A percentile compares a stretch with the other conserved stretches of the same genome.
These are phyloP conservation scores for Mortierella sp. DNA, from an alignment of 371 early-diverging fungal genomes.

Conservation along the genomic window DNA sequence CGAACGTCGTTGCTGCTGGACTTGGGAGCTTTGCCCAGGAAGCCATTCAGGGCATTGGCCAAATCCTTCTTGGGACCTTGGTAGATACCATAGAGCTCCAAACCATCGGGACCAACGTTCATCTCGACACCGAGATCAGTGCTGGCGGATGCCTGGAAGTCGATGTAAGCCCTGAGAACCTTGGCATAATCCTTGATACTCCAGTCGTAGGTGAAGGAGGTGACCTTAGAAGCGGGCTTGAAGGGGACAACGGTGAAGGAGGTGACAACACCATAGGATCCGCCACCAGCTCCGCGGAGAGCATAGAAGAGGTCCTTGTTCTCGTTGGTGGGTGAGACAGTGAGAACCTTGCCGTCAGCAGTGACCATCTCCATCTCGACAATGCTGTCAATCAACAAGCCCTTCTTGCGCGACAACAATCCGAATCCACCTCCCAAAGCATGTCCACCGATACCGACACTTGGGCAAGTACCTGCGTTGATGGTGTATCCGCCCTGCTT, in stretches of 20 bases:
- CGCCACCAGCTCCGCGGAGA: constrained; percentile 70
- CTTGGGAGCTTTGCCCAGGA: constrained; percentile 24
- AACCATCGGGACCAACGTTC: constrained; percentile 30
- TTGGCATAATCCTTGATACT: constrained; percentile 17
- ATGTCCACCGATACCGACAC: constrained; percentile 56
- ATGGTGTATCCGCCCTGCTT: constrained; percentile 45
- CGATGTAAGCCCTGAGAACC: constrained; percentile 33
- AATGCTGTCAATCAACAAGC: constrained; percentile 61
- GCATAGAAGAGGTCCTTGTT: constrained; percentile 69
- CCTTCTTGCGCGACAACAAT: constrained; percentile 55
- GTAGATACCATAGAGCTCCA: constrained; percentile 34
- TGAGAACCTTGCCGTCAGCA: constrained; percentile 59
- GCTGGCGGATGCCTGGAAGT: constrained; percentile 16
- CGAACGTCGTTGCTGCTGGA: constrained; percentile 23
- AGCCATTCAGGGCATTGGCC: constrained; percentile 18
- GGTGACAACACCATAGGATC: constrained; percentile 66
- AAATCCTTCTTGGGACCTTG: constrained; percentile 27
- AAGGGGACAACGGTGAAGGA: constrained; percentile 44
- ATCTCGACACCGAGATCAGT: constrained; percentile 40
- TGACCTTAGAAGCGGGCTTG: constrained; percentile 41
- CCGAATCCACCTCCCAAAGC: constrained; percentile 58
- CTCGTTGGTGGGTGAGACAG: constrained; percentile 42
- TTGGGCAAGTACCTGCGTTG: constrained; percentile 56
- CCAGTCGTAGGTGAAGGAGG: constrained; percentile 36
- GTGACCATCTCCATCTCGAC: constrained; percentile 60